Evolutionary conservation across 495 filamentous ascomycete species (phyloP), one percentile per base, ranked within the genome.

Genomic region (Talaromyces borbonicus): DNA sequence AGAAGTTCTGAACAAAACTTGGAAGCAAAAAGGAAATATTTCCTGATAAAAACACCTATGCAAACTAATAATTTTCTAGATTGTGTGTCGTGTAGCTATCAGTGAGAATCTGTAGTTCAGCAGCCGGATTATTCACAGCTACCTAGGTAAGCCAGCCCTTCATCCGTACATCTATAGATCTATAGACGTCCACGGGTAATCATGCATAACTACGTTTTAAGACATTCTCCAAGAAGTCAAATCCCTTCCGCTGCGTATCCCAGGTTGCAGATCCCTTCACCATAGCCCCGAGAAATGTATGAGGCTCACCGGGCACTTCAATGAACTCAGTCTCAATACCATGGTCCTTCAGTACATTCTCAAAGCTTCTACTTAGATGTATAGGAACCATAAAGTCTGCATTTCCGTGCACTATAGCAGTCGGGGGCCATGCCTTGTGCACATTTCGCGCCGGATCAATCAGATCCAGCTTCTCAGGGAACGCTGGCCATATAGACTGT

Each of bases 261-360:
- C 63, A 63, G 35, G 59, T 65, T 55, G 39, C 47, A 31, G 53
- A 53, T 2, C 63, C 61, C 48, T 61, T 58, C 52, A 58, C 22
- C 61, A 67, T 67, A 39, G 52, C 55, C 41, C 54, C 50, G 11
- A 58, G 56, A 55, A 67, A 67, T 19, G 63, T 65, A 51, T 67
- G 61, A 16, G 56, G 57, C 40, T 64, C 63, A 16, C 52, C 59
- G 0, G 54, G 52, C 18, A 66, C 59, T 50, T 62, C 61, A 0
- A 61, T 56, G 56, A 65, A 61, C 11, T 51, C 61, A 53, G 59
- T 60, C 29, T 39, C 19, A 0, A 67, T 50, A 8, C 53, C 58
- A 11, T 43, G 32, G 29, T 46, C 53, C 45, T 48, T 36, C 29
- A 67, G 43, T 3, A 40, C 37, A 18, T 22, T 24, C 8, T 49